Percentiles rank a stretch among this genome's conserved stretches.
Evolutionary conservation across 1,284 basidiomycete species (phyloP).

Genomic region (Ceratobasidium theobromae): DNA sequence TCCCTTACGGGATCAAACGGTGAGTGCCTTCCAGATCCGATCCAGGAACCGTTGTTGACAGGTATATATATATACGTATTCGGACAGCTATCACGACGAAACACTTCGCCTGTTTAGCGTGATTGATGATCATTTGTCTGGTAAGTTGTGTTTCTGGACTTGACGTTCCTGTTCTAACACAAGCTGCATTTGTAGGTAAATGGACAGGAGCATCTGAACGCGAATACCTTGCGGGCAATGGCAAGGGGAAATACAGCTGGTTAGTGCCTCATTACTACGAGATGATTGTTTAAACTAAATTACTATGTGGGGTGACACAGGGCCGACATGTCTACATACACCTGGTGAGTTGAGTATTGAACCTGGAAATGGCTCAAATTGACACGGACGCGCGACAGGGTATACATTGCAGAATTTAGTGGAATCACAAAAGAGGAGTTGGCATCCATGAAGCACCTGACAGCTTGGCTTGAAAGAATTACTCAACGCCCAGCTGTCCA

Average conservation of each 20-base stretch:
- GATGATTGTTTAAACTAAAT: not conserved
- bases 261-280: not conserved
- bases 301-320: not conserved
- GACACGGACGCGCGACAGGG: not conserved
- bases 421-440: slow-evolving; percentile 25
- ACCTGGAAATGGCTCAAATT: not conserved
- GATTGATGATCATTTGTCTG: slow-evolving; percentile 30
- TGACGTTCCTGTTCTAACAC: not conserved
- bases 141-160: not conserved
- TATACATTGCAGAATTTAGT: slow-evolving; percentile 29
- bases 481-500: slow-evolving; percentile 21
- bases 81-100: slow-evolving; percentile 21
- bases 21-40: not conserved
- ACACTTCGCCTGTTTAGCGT: slow-evolving; percentile 18
- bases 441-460: slow-evolving; percentile 19
- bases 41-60: not conserved
- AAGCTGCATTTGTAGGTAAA: not conserved
- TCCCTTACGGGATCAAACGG: slow-evolving; percentile 25
- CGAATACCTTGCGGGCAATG: slow-evolving; percentile 23
- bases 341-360: not conserved
- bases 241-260: slow-evolving; percentile 30
- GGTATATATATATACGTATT: no score
- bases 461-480: slow-evolving; percentile 23
- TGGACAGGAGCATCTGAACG: slow-evolving; percentile 18
- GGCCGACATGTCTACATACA: slow-evolving; percentile 20